Base-by-base conservation (phyloP, 805 yeast species). In the Metschnikowia orientalis region DNA sequence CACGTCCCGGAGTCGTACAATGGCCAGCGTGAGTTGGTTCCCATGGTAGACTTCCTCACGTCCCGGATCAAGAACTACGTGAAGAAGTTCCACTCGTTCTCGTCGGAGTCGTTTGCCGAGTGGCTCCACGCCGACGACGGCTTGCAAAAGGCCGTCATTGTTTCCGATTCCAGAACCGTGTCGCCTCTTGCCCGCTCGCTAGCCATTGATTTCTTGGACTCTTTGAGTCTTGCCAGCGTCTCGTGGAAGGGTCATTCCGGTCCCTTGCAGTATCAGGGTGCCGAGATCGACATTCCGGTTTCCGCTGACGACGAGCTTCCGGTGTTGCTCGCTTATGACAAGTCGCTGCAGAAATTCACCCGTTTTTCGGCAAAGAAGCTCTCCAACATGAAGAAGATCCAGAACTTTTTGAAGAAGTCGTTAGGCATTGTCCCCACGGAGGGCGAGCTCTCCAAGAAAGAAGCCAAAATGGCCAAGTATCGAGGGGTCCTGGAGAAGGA, bases 61-160 rank as follows among this genome's bases (percentile, higher is more conserved):
- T 67, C 78, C 1, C 66, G 85, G 43, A 63, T 82, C 29, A 81
- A 80, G 54, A 81, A 78, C 48, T 79, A 81, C 47, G 80, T 78
- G 8, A 75, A 71, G 50, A 71, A 73, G 47, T 50, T 79, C 15
- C 60, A 54, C 18, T 55, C 58, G 5, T 27, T 58, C 9, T 30
- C 49, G 13, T 31, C 50, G 10, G 56, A 57, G 15, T 31, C 48
- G 2, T 38, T 57, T 5, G 38, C 42, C 10, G 30, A 41, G 7
- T 63, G 65, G 65, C 38, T 56, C 16, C 19, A 33, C 16, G 44
- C 51, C 1, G 38, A 41, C n/a, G 42, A 41, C 10, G 66, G 56
- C 19, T 46, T 59, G 28, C 55, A 59, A 14, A 67, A 73, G 44
- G 63, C 74, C 4, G 53, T 83, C 5, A 59, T 81, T n/a, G 42